phyloP scores from a whole-genome alignment of 495 filamentous ascomycete species.

The Aspergillus cavernicola region DNA sequence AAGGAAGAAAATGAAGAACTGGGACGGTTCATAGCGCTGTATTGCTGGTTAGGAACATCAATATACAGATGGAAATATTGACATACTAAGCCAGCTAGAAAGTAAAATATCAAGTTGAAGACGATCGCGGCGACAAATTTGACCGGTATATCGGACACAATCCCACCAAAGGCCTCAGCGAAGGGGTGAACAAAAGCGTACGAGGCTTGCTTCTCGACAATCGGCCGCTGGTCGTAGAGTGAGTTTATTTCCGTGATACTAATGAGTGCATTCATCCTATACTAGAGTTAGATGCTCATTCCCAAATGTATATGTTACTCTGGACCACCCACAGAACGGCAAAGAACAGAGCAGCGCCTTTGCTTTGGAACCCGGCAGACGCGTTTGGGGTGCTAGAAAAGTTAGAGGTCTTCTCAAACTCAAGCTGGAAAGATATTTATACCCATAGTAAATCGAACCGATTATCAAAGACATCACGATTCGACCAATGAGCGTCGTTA shows the following conservation, averaged over 20 bases:
- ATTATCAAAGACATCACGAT: conserved; percentile 77
- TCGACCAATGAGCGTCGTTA: conserved; percentile 78
- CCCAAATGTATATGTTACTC: conserved; percentile 46
- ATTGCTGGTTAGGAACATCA: conserved; percentile 15
- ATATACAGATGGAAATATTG: neutral
- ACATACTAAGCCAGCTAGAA: conserved; percentile 50
- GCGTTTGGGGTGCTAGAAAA: conserved; percentile 52
- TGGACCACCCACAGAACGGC: conserved; percentile 67
- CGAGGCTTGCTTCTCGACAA: conserved; percentile 62
- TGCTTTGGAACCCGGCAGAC: conserved; percentile 68
- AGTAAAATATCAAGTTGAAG: conserved; percentile 58
- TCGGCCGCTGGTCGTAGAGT: conserved; percentile 57
- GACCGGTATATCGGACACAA: conserved; percentile 57
- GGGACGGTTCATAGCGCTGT: conserved; percentile 40
- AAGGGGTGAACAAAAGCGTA: conserved; percentile 66
- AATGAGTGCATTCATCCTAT: conserved; percentile 52
- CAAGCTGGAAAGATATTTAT: conserved; percentile 26
- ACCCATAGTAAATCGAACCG: conserved; percentile 81
- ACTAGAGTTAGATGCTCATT: conserved; percentile 31
- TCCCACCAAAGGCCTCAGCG: conserved; percentile 54
- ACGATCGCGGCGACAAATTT: conserved; percentile 47
- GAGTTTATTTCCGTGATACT: conserved; percentile 58
- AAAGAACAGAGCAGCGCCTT: conserved; percentile 85
- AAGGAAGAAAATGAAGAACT: conserved; percentile 63
- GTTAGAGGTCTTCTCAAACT: conserved; percentile 33